Evolutionary conservation across 2,329 filamentous ascomycete genomes (phyloP).

Genomic region (Colletotrichum orchidophilum): DNA sequence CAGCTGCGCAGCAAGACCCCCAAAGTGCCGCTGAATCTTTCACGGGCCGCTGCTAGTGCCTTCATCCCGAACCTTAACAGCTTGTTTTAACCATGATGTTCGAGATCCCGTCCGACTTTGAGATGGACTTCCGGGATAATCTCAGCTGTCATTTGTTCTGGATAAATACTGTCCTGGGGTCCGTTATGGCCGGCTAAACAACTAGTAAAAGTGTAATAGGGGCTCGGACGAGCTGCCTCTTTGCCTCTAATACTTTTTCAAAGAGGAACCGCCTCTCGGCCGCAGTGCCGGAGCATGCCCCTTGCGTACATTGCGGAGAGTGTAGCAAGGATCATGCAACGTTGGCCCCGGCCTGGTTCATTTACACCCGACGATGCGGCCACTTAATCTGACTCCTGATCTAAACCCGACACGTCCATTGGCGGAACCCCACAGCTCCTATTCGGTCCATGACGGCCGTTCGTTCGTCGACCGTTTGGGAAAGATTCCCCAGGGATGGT

Average conservation of each 20-base stretch:
- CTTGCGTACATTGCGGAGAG: constrained; percentile 24
- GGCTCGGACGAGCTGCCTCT: background rate
- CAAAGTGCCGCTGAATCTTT: background rate
- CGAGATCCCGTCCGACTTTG: background rate
- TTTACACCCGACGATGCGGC: constrained; percentile 26
- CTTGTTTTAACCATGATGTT: constrained; percentile 2
- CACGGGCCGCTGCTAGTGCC: constrained; percentile 10
- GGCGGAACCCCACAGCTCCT: constrained; percentile 15
- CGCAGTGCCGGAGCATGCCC: background rate
- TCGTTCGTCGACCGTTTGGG: background rate
- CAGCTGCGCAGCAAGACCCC: background rate
- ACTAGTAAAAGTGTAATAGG: background rate
- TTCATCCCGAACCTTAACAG: constrained; percentile 17
- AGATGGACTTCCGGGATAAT: background rate
- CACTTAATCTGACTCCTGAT: constrained; percentile 22
- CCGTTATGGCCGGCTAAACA: constrained; percentile 4
- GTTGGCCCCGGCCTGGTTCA: constrained; percentile 17
- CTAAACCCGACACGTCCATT: constrained; percentile 17
- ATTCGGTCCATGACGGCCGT: constrained; percentile 13
- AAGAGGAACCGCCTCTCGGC: constrained; percentile 5
- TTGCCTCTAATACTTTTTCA: background rate
- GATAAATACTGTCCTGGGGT: background rate
- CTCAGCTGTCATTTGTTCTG: background rate
- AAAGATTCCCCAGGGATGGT: background rate
- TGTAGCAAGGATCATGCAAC: constrained; percentile 27